Conservation (phyloP, 345 rosid species). For the Lagerstroemia speciosa region DNA sequence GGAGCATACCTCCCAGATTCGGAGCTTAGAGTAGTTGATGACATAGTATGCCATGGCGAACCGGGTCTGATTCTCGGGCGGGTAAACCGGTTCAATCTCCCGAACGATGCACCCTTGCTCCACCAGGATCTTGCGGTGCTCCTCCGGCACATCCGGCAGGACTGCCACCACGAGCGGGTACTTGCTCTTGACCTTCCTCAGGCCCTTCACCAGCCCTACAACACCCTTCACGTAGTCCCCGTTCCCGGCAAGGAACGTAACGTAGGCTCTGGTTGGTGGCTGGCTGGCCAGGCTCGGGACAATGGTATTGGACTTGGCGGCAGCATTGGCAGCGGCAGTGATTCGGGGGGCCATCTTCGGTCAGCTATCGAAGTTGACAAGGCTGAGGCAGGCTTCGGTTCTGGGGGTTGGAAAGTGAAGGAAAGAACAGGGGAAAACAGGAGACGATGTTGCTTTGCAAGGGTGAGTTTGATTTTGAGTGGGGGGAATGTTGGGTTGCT, state of each 20-base stretch:
- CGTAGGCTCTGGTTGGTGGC: slow-evolving; percentile 13
- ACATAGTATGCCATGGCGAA: no score
- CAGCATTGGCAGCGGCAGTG: not conserved
- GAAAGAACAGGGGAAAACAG: not conserved
- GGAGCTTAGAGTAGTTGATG: slow-evolving; percentile 41
- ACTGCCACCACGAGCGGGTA: slow-evolving; percentile 35
- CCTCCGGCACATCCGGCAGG: slow-evolving; percentile 32
- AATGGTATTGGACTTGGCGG: not conserved
- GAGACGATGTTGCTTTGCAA: not conserved
- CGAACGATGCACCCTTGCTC: slow-evolving; percentile 30
- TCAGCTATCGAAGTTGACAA: not conserved
- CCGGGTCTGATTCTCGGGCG: no score
- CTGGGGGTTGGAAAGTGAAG: not conserved
- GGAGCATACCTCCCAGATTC: slow-evolving; percentile 41
- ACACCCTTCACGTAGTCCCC: no score
- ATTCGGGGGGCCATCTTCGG: not conserved
- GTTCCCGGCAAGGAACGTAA: slow-evolving; percentile 34
- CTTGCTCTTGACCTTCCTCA: slow-evolving; percentile 29
- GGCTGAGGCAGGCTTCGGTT: not conserved
- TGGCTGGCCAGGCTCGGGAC: no score
- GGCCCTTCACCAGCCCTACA: slow-evolving; percentile 37
- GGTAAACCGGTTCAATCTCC: slow-evolving; percentile 32
- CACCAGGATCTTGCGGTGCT: slow-evolving; percentile 27
- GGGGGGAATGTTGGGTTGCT: not conserved
- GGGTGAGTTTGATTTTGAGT: not conserved